These are phyloP conservation scores for Raphanus hybrid DNA, from an alignment of 441 rosid species.

Conservation along the genomic window DNA sequence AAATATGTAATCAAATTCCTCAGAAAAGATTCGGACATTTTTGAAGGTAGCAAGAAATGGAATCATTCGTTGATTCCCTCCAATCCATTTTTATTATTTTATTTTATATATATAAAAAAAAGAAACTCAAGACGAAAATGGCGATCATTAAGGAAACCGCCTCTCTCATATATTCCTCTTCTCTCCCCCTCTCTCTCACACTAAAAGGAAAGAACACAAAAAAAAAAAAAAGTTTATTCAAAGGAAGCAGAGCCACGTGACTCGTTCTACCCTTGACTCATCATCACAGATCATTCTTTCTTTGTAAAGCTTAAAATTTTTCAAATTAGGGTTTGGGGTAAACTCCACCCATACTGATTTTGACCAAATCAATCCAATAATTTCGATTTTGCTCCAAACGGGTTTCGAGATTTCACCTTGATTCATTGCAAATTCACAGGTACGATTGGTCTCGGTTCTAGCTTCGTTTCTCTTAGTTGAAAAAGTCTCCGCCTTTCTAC, in stretches of 20 bases:
- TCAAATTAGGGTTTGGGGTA: not conserved
- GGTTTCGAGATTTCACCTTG: slow-evolving; percentile 10
- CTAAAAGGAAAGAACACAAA: not conserved
- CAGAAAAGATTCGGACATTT: slow-evolving; percentile 39
- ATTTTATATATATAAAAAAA: not conserved
- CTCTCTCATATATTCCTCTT: slow-evolving; percentile 15
- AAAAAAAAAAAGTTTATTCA: too few species aligned
- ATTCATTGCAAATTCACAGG: not conserved
- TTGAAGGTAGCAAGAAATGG: slow-evolving; percentile 32
- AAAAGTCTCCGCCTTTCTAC: not conserved
- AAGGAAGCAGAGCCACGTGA: too few species aligned
- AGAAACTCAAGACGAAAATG: slow-evolving; percentile 8
- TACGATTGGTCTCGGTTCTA: not conserved
- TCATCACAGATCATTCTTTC: too few species aligned
- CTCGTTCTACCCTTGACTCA: too few species aligned
- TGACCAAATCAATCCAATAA: slow-evolving; percentile 17
- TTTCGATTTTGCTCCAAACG: slow-evolving; percentile 17
- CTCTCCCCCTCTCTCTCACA: not conserved
- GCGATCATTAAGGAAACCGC: slow-evolving; percentile 40
- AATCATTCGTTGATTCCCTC: slow-evolving; percentile 42
- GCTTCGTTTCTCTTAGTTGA: slow-evolving; percentile 5
- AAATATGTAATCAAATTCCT: not conserved
- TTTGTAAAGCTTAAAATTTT: too few species aligned
- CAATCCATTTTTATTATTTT: slow-evolving; percentile 7
- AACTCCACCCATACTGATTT: slow-evolving; percentile 22